phyloP scores from a whole-genome alignment of 176 grass and related monocot species.

The Calamus simplicifolius region DNA sequence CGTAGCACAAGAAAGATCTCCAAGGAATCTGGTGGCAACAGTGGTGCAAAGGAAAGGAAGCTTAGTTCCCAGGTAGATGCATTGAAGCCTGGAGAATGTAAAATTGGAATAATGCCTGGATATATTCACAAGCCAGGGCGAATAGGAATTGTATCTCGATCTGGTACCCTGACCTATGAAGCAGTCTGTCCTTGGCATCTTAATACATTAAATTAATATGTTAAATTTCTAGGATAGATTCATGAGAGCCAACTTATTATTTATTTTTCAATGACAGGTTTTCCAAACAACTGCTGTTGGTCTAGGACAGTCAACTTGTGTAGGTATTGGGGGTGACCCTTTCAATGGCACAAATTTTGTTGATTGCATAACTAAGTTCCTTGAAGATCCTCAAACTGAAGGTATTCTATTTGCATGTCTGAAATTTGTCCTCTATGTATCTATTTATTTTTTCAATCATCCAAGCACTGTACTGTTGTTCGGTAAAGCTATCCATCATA shows the following conservation, averaged over 20 bases:
- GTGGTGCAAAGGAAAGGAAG: not conserved
- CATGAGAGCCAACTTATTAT: constrained; percentile 5
- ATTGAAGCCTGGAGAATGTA: constrained; percentile 88
- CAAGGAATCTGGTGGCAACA: not conserved
- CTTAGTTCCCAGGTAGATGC: too few relatives aligned
- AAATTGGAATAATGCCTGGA: constrained; percentile 99
- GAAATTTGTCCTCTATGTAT: too few relatives aligned
- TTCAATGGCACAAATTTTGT: constrained; percentile 99
- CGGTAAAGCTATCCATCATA: too few relatives aligned
- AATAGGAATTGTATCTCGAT: constrained; percentile 91
- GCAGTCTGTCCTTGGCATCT: constrained; percentile 42
- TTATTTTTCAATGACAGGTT: constrained; percentile 45
- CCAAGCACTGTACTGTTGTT: too few relatives aligned
- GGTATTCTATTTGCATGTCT: constrained; percentile 29
- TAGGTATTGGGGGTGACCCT: constrained; percentile 95
- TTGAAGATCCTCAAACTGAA: constrained; percentile 98
- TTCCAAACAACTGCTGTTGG: constrained; percentile 97
- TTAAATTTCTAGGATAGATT: constrained; percentile 10
- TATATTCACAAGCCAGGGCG: constrained; percentile 95
- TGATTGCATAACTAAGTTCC: constrained; percentile 88
- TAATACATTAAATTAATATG: not conserved
- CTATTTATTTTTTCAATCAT: too few relatives aligned
- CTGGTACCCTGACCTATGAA: constrained; percentile 99
- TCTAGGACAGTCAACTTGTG: constrained; percentile 92
- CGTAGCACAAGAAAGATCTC: not conserved